Evolutionary conservation across 2,329 filamentous ascomycete species (phyloP).

Genomic region (Pseudogymnoascus sp.): DNA sequence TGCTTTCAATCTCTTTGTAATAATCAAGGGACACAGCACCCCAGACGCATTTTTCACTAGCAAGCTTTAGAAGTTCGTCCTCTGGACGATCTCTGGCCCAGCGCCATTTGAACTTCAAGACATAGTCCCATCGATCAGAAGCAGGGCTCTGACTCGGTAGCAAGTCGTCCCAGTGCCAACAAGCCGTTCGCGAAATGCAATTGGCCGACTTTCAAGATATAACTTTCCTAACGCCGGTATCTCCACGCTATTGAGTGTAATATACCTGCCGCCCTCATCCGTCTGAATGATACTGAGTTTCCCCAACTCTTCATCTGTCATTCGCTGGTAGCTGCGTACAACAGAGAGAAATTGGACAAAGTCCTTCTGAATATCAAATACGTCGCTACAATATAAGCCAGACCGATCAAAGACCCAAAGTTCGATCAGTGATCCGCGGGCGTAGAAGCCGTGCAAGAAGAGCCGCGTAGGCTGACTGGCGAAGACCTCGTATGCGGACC

Average conservation of each 20-base stretch:
- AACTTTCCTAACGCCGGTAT: not conserved
- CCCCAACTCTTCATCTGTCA: not conserved
- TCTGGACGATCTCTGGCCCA: not conserved
- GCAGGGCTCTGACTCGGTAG: conserved; percentile 24
- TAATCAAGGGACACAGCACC: conserved; percentile 24
- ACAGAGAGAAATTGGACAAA: not conserved
- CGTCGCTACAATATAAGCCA: not conserved
- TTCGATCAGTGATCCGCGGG: not conserved
- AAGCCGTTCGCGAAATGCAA: not conserved
- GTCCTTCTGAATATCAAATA: not conserved
- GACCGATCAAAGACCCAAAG: not conserved
- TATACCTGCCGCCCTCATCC: not conserved
- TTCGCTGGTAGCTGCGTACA: not conserved
- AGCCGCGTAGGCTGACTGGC: not conserved
- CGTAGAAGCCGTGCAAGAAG: not conserved
- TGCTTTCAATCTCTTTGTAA: not conserved
- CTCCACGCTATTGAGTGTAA: not conserved
- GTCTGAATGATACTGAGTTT: not conserved
- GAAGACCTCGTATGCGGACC: not conserved
- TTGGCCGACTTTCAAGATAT: not conserved
- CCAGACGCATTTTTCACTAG: conserved; percentile 23
- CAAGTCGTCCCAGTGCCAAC: conserved; percentile 17
- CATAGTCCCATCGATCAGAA: not conserved
- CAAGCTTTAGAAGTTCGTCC: conserved; percentile 26
- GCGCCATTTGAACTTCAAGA: not conserved